These are phyloP conservation scores for Diplocarpon rosae DNA, from an alignment of 2,329 filamentous ascomycete species.

Conservation along the genomic window DNA sequence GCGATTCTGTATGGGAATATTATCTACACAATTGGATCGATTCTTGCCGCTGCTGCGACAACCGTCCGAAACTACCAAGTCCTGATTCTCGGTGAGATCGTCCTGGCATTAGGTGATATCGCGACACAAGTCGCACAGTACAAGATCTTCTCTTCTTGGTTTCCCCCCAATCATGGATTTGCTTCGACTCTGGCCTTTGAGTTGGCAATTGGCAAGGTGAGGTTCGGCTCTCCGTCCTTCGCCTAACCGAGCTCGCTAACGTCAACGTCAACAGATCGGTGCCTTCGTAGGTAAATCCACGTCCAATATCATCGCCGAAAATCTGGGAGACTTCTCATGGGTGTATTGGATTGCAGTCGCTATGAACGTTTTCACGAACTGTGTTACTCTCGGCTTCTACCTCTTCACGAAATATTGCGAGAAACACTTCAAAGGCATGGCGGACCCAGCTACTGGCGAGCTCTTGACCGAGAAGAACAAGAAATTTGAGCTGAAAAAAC, in stretches of 20 bases:
- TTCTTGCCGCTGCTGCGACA: conserved; percentile 47
- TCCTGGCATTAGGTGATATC: conserved; percentile 49
- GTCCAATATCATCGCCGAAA: conserved; percentile 47
- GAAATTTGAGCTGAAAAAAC: conserved; percentile 43
- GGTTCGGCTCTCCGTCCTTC: too few species aligned
- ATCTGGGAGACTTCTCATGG: conserved; percentile 49
- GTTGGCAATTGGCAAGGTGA: conserved; percentile 43
- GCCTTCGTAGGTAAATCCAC: conserved; percentile 49
- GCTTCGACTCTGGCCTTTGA: conserved; percentile 51
- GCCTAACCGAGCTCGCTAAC: not conserved
- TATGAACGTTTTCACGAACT: conserved; percentile 54
- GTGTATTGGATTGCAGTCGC: conserved; percentile 51
- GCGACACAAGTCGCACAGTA: conserved; percentile 54
- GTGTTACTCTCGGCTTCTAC: conserved; percentile 41
- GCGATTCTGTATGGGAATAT: conserved; percentile 51
- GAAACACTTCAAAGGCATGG: conserved; percentile 34
- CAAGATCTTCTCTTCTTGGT: conserved; percentile 55
- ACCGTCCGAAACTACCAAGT: conserved; percentile 45
- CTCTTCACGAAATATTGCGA: conserved; percentile 43
- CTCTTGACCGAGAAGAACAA: conserved; percentile 48
- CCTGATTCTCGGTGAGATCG: conserved; percentile 46
- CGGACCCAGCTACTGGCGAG: conserved; percentile 47
- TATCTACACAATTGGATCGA: conserved; percentile 46
- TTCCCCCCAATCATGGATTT: conserved; percentile 49
- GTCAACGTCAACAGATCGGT: conserved; percentile 31